Conservation (phyloP, 768 basidiomycete genomes). For the Rhizopogon vinicolor region DNA sequence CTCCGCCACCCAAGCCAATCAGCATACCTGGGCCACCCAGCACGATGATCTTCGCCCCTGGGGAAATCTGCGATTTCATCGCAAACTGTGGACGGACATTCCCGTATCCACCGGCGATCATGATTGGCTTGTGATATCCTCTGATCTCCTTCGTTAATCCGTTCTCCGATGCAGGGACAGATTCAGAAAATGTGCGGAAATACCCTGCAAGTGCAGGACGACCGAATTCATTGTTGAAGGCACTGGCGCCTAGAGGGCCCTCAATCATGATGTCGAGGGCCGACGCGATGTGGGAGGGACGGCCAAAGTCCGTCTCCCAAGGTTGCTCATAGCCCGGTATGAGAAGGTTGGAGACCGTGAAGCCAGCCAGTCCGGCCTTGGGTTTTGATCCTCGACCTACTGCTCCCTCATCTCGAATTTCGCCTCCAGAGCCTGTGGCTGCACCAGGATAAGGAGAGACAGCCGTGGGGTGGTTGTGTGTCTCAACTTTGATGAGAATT, state of each 20-base stretch:
- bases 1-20: constrained; percentile 96
- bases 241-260: constrained; percentile 89
- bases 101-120: constrained; percentile 97
- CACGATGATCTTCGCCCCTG: constrained; percentile 86
- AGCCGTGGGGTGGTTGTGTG: constrained; percentile 98
- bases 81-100: constrained; percentile 86
- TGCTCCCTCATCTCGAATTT: constrained; percentile 97
- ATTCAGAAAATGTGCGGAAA: constrained; percentile 91
- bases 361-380: constrained; percentile 92
- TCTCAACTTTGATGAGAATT: constrained; percentile 96
- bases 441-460: constrained; percentile 99
- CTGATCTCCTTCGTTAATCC: constrained; percentile 57
- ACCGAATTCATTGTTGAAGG: constrained; percentile 99
- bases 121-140: constrained; percentile 99
- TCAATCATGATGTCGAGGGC: constrained; percentile 97
- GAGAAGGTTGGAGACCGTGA: constrained; percentile 89
- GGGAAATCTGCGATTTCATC: constrained; percentile 67
- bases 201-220: constrained; percentile 90
- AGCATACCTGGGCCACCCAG: constrained; percentile 95
- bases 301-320: constrained; percentile 95
- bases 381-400: constrained; percentile 94
- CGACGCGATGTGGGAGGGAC: constrained; percentile 86
- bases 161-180: constrained; percentile 51
- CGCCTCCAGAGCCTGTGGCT: constrained; percentile 96
- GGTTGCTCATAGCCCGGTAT: constrained; percentile 90